These are phyloP conservation scores for Bipolaris zeicola DNA, from an alignment of 2,329 filamentous ascomycete species.

Conservation along the genomic window DNA sequence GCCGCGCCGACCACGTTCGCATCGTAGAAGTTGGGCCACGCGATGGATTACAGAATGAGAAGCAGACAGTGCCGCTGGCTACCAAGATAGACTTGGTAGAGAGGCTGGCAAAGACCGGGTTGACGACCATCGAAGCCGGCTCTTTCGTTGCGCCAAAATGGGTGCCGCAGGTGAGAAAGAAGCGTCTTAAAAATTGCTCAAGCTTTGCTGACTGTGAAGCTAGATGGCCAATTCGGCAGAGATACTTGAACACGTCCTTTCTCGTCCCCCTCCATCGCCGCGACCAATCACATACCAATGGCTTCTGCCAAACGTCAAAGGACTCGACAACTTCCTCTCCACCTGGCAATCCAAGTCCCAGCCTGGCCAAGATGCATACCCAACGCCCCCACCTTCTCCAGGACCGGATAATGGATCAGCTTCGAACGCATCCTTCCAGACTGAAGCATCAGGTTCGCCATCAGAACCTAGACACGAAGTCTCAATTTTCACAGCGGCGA, in stretches of 20 bases:
- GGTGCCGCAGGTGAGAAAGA: slow-evolving; percentile 73
- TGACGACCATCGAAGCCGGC: slow-evolving; percentile 77
- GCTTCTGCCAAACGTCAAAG: slow-evolving; percentile 77
- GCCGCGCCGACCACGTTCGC: slow-evolving; percentile 53
- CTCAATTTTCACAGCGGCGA: slow-evolving; percentile 81
- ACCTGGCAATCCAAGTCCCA: slow-evolving; percentile 55
- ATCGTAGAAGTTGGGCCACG: slow-evolving; percentile 85
- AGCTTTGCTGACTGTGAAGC: slow-evolving; percentile 48
- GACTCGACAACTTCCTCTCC: slow-evolving; percentile 66
- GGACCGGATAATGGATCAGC: slow-evolving; percentile 46
- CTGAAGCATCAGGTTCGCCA: slow-evolving; percentile 19
- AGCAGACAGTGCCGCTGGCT: slow-evolving; percentile 68
- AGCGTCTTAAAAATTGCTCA: not conserved
- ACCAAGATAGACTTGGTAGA: slow-evolving; percentile 80
- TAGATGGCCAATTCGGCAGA: slow-evolving; percentile 81
- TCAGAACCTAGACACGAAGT: slow-evolving; percentile 59
- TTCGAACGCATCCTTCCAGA: slow-evolving; percentile 48
- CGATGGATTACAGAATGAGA: slow-evolving; percentile 88
- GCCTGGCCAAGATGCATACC: slow-evolving; percentile 53
- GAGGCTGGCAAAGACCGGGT: slow-evolving; percentile 69
- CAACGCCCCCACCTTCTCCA: slow-evolving; percentile 51
- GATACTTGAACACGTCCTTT: slow-evolving; percentile 72
- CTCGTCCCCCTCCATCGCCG: slow-evolving; percentile 60
- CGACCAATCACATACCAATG: slow-evolving; percentile 74
- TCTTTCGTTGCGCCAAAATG: slow-evolving; percentile 85